Evolutionary conservation across 129 eudicot genomes (phyloP).

Genomic region (Tagetes patula): DNA sequence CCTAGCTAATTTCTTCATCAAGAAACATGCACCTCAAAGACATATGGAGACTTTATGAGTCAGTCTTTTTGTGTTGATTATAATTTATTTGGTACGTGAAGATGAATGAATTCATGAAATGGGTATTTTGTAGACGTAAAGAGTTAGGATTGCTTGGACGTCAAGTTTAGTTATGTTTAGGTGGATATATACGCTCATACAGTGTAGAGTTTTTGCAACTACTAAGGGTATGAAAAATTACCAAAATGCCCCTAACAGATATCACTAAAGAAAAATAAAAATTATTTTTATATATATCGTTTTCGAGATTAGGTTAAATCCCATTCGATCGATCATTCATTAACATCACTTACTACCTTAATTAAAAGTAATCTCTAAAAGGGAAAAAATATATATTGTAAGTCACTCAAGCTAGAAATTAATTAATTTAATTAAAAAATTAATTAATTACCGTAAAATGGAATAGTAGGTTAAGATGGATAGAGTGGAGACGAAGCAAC

Average conservation of each 20-base stretch:
- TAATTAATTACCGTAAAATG: not conserved
- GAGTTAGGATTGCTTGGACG: slow-evolving; percentile 89
- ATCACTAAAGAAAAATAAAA: no score
- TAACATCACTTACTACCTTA: not conserved
- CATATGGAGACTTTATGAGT: slow-evolving; percentile 30
- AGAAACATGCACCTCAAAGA: slow-evolving; percentile 28
- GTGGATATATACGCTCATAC: slow-evolving; percentile 28
- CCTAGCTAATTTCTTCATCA: slow-evolving; percentile 26
- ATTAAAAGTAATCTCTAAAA: not conserved
- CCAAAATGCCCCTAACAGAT: slow-evolving; percentile 14
- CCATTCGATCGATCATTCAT: not conserved
- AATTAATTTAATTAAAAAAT: not conserved
- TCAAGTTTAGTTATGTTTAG: slow-evolving; percentile 72
- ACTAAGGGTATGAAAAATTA: not conserved
- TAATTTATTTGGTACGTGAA: slow-evolving; percentile 31
- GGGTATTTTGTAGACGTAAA: slow-evolving; percentile 35
- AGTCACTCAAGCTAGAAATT: not conserved
- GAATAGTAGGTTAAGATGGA: slow-evolving; percentile 10
- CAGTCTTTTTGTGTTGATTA: slow-evolving; percentile 38
- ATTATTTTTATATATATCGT: not conserved
- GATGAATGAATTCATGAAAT: slow-evolving; percentile 10
- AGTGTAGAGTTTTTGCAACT: slow-evolving; percentile 33
- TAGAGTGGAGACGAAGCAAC: slow-evolving; percentile 77
- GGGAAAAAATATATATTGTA: not conserved
- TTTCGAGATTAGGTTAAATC: not conserved